Conservation (phyloP, 352 stramenopile genomes). For the Globisporangium alternatum region DNA sequence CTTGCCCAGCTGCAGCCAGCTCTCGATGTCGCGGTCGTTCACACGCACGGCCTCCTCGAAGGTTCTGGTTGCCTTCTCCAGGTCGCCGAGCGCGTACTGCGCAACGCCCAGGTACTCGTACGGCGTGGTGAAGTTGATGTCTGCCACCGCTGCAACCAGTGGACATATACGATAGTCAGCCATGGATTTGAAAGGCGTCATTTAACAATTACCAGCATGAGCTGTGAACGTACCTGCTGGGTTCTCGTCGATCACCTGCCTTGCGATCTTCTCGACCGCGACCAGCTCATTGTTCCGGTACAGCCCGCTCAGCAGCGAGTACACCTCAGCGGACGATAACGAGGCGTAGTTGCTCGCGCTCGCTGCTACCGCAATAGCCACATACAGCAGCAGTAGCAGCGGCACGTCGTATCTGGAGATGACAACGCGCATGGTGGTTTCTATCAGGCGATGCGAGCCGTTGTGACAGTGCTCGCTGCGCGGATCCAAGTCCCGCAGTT, state of each 20-base stretch:
- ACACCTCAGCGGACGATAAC: conserved; percentile 24
- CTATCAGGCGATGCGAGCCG: too few relatives aligned
- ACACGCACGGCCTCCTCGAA: conserved; percentile 56
- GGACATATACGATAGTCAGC: neutral
- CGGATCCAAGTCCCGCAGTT: neutral
- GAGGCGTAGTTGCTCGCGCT: neutral
- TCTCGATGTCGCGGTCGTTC: conserved; percentile 41
- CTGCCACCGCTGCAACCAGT: conserved; percentile 4
- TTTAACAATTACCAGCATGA: too few relatives aligned
- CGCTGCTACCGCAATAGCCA: neutral
- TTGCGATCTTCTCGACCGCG: conserved; percentile 36
- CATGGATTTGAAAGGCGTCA: too few relatives aligned
- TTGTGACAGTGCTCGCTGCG: neutral
- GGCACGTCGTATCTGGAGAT: neutral
- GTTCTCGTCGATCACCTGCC: conserved; percentile 42
- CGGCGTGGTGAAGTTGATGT: conserved; percentile 38
- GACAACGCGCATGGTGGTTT: neutral
- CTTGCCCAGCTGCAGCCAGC: conserved; percentile 70
- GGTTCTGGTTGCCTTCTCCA: conserved; percentile 50
- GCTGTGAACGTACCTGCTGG: conserved; percentile 22
- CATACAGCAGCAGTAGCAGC: conserved; percentile 1
- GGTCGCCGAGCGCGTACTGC: conserved; percentile 64
- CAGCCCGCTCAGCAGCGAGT: conserved; percentile 29
- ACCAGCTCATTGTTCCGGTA: conserved; percentile 47
- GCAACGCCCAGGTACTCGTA: conserved; percentile 70